A percentile compares a stretch with the other conserved stretches of the same genome.
phyloP scores from a whole-genome alignment of 2,329 filamentous ascomycete species.

The Raffaelea ambrosiae region DNA sequence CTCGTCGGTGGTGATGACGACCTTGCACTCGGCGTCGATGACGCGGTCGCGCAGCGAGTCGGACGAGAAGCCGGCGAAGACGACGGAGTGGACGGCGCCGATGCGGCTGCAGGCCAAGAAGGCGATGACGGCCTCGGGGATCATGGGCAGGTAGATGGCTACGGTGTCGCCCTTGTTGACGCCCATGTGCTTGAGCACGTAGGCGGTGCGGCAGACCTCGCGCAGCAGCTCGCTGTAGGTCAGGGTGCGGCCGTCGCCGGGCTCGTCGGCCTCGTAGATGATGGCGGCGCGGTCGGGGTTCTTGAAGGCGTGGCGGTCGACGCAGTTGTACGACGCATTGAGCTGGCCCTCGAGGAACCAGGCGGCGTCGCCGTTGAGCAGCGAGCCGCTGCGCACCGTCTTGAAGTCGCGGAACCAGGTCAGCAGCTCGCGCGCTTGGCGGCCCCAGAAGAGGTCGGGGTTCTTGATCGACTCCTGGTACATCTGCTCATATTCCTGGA shows the following conservation, averaged over 20 bases:
- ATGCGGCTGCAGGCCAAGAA: slow-evolving; percentile 89
- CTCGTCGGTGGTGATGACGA: slow-evolving; percentile 95
- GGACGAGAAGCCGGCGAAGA: slow-evolving; percentile 95
- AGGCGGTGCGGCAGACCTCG: slow-evolving; percentile 80
- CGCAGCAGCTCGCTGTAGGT: slow-evolving; percentile 90
- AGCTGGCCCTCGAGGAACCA: slow-evolving; percentile 94
- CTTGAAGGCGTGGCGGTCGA: slow-evolving; percentile 94
- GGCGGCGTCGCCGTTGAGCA: slow-evolving; percentile 72
- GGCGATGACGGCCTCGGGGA: slow-evolving; percentile 86
- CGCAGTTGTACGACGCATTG: slow-evolving; percentile 95
- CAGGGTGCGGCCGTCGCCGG: slow-evolving; percentile 75
- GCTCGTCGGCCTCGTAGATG: slow-evolving; percentile 97
- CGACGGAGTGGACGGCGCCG: slow-evolving; percentile 91
- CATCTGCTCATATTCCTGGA: slow-evolving; percentile 59
- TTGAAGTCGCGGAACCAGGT: slow-evolving; percentile 88
- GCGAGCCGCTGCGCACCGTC: slow-evolving; percentile 71
- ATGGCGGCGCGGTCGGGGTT: slow-evolving; percentile 90
- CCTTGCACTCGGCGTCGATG: slow-evolving; percentile 79
- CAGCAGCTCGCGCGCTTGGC: slow-evolving; percentile 77
- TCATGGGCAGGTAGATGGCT: slow-evolving; percentile 97
- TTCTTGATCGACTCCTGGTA: slow-evolving; percentile 83
- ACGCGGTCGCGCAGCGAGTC: slow-evolving; percentile 95
- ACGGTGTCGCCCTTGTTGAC: slow-evolving; percentile 97
- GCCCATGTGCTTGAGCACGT: slow-evolving; percentile 88
- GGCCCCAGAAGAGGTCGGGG: slow-evolving; percentile 84